Conservation (phyloP, 2,329 filamentous ascomycete species). For the Nemania bipapillata region DNA sequence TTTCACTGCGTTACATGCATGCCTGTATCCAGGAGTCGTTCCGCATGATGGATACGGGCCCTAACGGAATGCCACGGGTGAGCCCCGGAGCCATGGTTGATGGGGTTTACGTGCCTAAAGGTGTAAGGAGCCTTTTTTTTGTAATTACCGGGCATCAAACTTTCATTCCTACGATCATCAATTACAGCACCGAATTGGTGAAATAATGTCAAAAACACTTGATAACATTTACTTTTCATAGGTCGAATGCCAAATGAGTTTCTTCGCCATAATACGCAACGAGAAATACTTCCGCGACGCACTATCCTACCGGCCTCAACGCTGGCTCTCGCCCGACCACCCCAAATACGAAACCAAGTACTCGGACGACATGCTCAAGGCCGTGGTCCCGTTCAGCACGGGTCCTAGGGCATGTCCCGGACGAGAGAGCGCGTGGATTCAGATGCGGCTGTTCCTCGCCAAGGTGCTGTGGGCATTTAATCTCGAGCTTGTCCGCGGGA, state of each 20-base stretch:
- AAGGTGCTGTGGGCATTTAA: constrained; percentile 36
- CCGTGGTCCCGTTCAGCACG: neutral
- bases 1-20: neutral
- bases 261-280: neutral
- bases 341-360: neutral
- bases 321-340: neutral
- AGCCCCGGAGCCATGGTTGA: constrained; percentile 44
- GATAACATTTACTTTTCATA: neutral
- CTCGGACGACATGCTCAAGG: neutral
- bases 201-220: too few species aligned
- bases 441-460: constrained; percentile 20
- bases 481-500: neutral
- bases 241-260: neutral
- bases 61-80: constrained; percentile 38
- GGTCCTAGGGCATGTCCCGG: neutral
- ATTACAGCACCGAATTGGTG: neutral
- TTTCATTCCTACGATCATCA: too few species aligned
- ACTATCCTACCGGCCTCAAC: neutral
- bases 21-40: neutral
- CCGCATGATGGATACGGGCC: neutral
- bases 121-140: constrained; percentile 28
- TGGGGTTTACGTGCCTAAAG: constrained; percentile 41
- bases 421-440: constrained; percentile 25
- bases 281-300: neutral
- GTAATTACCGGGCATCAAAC: too few species aligned